Conservation (phyloP, 345 rosid genomes). For the Heritiera littoralis region DNA sequence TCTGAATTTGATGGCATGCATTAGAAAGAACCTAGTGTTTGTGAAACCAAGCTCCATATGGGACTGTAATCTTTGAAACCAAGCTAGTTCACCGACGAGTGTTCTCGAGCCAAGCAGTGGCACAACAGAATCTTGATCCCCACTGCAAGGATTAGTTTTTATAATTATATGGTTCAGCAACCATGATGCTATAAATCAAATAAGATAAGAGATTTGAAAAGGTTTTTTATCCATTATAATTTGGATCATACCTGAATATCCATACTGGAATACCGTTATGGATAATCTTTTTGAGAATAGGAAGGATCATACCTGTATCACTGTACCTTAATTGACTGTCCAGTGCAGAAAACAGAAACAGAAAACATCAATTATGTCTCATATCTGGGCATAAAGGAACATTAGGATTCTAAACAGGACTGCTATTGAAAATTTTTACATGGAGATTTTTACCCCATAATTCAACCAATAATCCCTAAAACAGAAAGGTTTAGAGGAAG, state of each 20-base stretch:
- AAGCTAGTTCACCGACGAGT: conserved; percentile 75
- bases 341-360: conserved; percentile 21
- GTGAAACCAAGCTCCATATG: conserved; percentile 90
- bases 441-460: background rate
- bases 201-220: background rate
- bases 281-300: conserved; percentile 68
- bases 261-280: conserved; percentile 64
- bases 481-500: background rate
- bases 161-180: background rate
- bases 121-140: conserved; percentile 88
- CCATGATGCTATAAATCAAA: background rate
- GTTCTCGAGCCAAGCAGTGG: conserved; percentile 83
- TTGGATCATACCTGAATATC: conserved; percentile 67
- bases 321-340: conserved; percentile 62
- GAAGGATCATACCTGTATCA: conserved; percentile 67
- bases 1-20: background rate
- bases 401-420: background rate
- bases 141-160: conserved; percentile 41
- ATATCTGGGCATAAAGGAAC: background rate
- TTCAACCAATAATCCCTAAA: background rate
- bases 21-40: conserved; percentile 66
- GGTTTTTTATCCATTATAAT: background rate
- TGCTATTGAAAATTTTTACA: too few relatives aligned
- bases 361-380: conserved; percentile 10
- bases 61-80: conserved; percentile 60